Evolutionary conservation across 495 filamentous ascomycete genomes (phyloP).

Genomic region (Neurospora cerealis): DNA sequence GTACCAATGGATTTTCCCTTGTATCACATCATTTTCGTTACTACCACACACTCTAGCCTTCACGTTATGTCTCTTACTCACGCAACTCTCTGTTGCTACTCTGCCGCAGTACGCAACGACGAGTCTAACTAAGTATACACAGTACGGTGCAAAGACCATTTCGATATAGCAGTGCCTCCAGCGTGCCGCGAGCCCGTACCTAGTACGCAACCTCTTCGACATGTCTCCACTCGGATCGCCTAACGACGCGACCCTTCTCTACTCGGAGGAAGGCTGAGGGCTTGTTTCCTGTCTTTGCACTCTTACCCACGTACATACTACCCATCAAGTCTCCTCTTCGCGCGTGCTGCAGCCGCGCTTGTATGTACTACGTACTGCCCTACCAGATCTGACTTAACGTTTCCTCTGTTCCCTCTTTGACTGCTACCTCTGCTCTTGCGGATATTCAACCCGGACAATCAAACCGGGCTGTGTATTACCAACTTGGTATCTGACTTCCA

Average conservation of each 20-base stretch:
- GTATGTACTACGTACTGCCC: constrained; percentile 12
- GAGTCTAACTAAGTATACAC: neutral
- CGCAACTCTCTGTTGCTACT: constrained; percentile 5
- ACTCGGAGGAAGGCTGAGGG: constrained; percentile 8
- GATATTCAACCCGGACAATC: constrained; percentile 8
- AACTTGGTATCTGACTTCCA: constrained; percentile 31
- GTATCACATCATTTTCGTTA: constrained; percentile 18
- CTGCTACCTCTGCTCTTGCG: constrained; percentile 22
- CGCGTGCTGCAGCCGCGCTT: constrained; percentile 24
- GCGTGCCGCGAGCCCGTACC: constrained; percentile 16
- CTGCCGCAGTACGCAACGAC: neutral
- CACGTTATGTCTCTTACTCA: constrained; percentile 1
- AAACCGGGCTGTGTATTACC: constrained; percentile 28
- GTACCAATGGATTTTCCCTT: constrained; percentile 9
- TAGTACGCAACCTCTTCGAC: neutral
- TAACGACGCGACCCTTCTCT: neutral
- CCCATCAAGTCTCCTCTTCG: constrained; percentile 8
- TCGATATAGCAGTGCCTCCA: constrained; percentile 41
- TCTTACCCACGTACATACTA: constrained; percentile 6
- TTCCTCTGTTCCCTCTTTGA: constrained; percentile 13
- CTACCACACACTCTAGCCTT: neutral
- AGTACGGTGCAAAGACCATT: constrained; percentile 12
- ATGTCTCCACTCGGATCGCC: constrained; percentile 7
- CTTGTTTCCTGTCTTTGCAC: constrained; percentile 4
- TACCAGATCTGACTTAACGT: constrained; percentile 8